phyloP scores from a whole-genome alignment of 805 yeast genomes.

The Ogataea nakhonphanomensis region DNA sequence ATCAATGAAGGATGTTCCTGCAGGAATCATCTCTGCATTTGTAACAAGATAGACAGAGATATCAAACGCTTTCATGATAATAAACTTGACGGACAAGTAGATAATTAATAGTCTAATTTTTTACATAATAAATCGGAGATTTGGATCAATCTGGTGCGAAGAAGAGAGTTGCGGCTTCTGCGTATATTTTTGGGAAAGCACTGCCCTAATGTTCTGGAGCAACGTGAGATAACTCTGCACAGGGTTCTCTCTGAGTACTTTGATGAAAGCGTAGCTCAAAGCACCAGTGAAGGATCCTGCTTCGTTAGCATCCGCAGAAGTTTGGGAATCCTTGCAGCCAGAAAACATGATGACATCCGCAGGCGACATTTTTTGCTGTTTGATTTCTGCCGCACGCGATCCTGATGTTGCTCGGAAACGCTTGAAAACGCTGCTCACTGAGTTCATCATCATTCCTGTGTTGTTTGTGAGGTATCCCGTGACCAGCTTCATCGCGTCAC shows the following conservation, averaged over 20 bases:
- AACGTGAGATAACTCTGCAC: conserved; percentile 67
- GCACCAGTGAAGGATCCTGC: conserved; percentile 78
- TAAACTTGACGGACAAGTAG: background rate
- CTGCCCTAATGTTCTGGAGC: conserved; percentile 65
- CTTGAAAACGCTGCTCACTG: conserved; percentile 36
- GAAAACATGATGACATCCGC: conserved; percentile 76
- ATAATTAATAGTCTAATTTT: background rate
- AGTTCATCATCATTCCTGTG: conserved; percentile 37
- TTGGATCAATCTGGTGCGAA: conserved; percentile 75
- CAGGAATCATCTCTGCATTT: conserved; percentile 71
- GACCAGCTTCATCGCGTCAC: conserved; percentile 58
- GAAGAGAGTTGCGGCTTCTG: conserved; percentile 83
- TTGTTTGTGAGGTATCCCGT: conserved; percentile 61
- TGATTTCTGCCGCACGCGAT: conserved; percentile 38
- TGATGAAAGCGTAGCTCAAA: conserved; percentile 74
- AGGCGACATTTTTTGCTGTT: conserved; percentile 59
- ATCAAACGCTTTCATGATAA: conserved; percentile 33
- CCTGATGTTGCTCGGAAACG: conserved; percentile 32
- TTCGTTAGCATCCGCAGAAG: conserved; percentile 77
- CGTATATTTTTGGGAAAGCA: conserved; percentile 59
- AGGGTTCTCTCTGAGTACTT: conserved; percentile 57
- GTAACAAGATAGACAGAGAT: conserved; percentile 76
- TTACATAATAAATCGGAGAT: conserved; percentile 37
- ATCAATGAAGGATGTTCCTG: conserved; percentile 46
- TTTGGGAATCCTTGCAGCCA: conserved; percentile 83